Evolutionary conservation across 176 grass and related monocot genomes (phyloP).

Genomic region (Neostapfia colusana): DNA sequence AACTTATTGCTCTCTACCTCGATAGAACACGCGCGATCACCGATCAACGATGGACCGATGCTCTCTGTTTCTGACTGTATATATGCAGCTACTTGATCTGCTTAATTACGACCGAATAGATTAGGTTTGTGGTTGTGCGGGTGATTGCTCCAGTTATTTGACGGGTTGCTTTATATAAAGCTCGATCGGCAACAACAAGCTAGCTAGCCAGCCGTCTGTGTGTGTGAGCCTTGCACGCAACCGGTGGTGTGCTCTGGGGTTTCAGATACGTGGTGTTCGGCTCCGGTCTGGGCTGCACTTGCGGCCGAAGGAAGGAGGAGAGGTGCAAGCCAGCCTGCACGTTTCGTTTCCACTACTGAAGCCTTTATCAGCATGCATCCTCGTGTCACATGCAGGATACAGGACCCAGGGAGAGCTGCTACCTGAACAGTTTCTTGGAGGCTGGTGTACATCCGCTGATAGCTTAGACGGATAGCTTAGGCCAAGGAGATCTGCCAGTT

Average conservation of each 20-base stretch:
- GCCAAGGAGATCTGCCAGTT: not conserved
- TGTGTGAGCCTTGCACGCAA: constrained; percentile 48
- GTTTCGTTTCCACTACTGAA: not conserved
- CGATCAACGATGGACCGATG: not conserved
- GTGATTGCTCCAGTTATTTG: not conserved
- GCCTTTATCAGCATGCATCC: not conserved
- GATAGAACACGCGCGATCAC: not conserved
- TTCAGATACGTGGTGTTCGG: constrained; percentile 25
- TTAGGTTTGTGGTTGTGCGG: not conserved
- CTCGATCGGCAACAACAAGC: not conserved
- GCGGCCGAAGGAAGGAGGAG: constrained; percentile 6
- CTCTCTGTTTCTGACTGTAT: not conserved
- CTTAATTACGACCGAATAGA: not conserved
- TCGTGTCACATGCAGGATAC: not conserved
- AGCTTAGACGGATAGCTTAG: too few relatives aligned
- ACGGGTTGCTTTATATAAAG: constrained; percentile 29
- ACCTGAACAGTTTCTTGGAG: too few relatives aligned
- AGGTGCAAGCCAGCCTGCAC: not conserved
- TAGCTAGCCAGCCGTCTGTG: not conserved
- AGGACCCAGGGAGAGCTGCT: too few relatives aligned
- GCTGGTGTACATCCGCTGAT: too few relatives aligned
- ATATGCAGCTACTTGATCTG: not conserved
- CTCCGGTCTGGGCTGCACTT: constrained; percentile 1
- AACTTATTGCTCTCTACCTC: too few relatives aligned
- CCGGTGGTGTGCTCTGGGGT: constrained; percentile 22